These are phyloP conservation scores for Diversispora epigaea DNA, from an alignment of 192 early-diverging fungal species.

Conservation along the genomic window DNA sequence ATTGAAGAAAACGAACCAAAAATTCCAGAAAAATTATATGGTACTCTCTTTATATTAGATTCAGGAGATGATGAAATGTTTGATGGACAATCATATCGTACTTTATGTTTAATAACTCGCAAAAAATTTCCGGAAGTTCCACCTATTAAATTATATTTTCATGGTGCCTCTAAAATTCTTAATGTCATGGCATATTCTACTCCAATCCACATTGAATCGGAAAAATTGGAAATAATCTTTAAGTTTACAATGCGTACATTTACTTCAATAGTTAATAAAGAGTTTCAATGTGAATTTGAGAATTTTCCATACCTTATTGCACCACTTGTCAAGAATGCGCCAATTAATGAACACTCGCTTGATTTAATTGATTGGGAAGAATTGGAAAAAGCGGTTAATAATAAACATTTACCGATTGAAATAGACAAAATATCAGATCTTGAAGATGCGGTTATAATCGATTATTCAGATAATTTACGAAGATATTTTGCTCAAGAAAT, in stretches of 20 bases:
- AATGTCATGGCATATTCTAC: slow-evolving; percentile 25
- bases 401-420: slow-evolving; percentile 26
- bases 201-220: slow-evolving; percentile 34
- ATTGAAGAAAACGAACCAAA: background rate
- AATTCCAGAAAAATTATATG: slow-evolving; percentile 31
- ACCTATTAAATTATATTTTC: slow-evolving; percentile 39
- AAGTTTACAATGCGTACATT: slow-evolving; percentile 56
- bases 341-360: slow-evolving; percentile 39
- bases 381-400: slow-evolving; percentile 31
- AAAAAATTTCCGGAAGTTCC: slow-evolving; percentile 41
- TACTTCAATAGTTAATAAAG: slow-evolving; percentile 46
- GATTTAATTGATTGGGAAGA: slow-evolving; percentile 51
- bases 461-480: slow-evolving; percentile 44
- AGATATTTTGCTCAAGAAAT: slow-evolving; percentile 46
- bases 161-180: slow-evolving; percentile 28
- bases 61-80: slow-evolving; percentile 28
- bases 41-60: slow-evolving; percentile 38
- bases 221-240: slow-evolving; percentile 46
- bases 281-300: slow-evolving; percentile 49
- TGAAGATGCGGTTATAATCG: slow-evolving; percentile 39
- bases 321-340: slow-evolving; percentile 43
- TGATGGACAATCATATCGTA: slow-evolving; percentile 40
- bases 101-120: slow-evolving; percentile 48
- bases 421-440: slow-evolving; percentile 24
- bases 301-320: slow-evolving; percentile 57